Conservation (phyloP, 1,284 basidiomycete genomes). For the Ustilago tritici region DNA sequence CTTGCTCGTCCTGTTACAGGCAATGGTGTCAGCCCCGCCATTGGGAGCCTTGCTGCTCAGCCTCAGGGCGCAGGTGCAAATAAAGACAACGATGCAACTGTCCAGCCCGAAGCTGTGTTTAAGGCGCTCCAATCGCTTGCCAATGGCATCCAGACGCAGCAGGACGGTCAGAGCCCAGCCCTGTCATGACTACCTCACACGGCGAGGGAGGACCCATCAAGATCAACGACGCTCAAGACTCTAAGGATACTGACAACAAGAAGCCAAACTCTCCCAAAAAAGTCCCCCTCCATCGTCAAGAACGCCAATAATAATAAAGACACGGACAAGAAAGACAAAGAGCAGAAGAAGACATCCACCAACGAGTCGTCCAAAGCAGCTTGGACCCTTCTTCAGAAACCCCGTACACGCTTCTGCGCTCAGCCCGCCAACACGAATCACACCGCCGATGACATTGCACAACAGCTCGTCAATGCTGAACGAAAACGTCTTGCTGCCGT, state of each 20-base stretch:
- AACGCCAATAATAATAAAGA: slow-evolving; percentile 6
- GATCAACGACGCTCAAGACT: slow-evolving; percentile 1
- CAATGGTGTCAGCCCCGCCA: neutral
- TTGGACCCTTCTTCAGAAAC: slow-evolving; percentile 19
- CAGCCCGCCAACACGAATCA: slow-evolving; percentile 33
- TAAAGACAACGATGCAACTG: neutral
- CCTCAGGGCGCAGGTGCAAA: neutral
- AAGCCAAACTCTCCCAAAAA: slow-evolving; percentile 1
- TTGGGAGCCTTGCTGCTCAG: neutral
- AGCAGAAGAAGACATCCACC: slow-evolving; percentile 6
- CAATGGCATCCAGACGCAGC: slow-evolving; percentile 13
- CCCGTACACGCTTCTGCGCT: slow-evolving; percentile 44
- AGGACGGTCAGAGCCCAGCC: neutral
- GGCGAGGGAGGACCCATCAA: slow-evolving; percentile 29
- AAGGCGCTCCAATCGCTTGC: slow-evolving; percentile 31
- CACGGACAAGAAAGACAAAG: slow-evolving; percentile 14
- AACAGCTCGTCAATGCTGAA: slow-evolving; percentile 20
- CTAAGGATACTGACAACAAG: neutral
- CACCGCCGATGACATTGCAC: slow-evolving; percentile 26
- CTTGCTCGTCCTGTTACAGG: slow-evolving; percentile 19
- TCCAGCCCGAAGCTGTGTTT: slow-evolving; percentile 19
- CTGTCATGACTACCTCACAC: slow-evolving; percentile 26
- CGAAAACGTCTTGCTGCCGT: slow-evolving; percentile 29
- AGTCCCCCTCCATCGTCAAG: neutral
- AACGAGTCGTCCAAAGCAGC: slow-evolving; percentile 19